These are phyloP conservation scores for Asclepias syriaca DNA, from an alignment of 257 asterid species.

Conservation along the genomic window DNA sequence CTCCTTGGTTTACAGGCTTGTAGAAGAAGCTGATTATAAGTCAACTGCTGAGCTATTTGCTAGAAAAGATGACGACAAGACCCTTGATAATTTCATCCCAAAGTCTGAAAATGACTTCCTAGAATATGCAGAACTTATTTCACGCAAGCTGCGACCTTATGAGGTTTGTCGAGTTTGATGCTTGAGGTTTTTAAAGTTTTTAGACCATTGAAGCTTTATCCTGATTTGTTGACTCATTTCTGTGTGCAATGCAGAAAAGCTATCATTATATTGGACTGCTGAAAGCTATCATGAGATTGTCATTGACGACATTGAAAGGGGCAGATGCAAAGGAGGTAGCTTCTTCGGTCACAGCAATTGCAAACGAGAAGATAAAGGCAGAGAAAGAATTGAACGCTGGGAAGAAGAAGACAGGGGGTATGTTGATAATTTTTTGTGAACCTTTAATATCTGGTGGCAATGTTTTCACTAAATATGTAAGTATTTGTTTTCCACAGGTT, in stretches of 20 bases:
- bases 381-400: slow-evolving; percentile 90
- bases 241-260: slow-evolving; percentile 62
- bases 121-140: slow-evolving; percentile 79
- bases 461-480: background rate
- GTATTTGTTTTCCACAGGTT: slow-evolving; percentile 39
- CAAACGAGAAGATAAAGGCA: slow-evolving; percentile 91
- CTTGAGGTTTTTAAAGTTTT: background rate
- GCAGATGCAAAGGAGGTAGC: slow-evolving; percentile 89
- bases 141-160: slow-evolving; percentile 68
- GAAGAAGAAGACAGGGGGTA: slow-evolving; percentile 92
- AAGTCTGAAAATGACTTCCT: slow-evolving; percentile 70
- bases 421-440: background rate
- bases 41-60: slow-evolving; percentile 79
- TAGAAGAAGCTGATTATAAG: slow-evolving; percentile 95
- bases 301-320: slow-evolving; percentile 74
- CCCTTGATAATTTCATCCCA: slow-evolving; percentile 83
- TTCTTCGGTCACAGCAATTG: slow-evolving; percentile 86
- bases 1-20: slow-evolving; percentile 48
- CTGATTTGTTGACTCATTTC: slow-evolving; percentile 6
- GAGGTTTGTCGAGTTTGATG: slow-evolving; percentile 52
- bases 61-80: slow-evolving; percentile 62
- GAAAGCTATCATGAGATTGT: slow-evolving; percentile 81
- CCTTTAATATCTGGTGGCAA: background rate
- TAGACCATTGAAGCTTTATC: background rate
- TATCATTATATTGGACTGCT: slow-evolving; percentile 80